A percentile compares a stretch with the other conserved stretches of the same genome.
Evolutionary conservation across 1,139 yeast genomes (phyloP).

Genomic region (Taphrina wiesneri): DNA sequence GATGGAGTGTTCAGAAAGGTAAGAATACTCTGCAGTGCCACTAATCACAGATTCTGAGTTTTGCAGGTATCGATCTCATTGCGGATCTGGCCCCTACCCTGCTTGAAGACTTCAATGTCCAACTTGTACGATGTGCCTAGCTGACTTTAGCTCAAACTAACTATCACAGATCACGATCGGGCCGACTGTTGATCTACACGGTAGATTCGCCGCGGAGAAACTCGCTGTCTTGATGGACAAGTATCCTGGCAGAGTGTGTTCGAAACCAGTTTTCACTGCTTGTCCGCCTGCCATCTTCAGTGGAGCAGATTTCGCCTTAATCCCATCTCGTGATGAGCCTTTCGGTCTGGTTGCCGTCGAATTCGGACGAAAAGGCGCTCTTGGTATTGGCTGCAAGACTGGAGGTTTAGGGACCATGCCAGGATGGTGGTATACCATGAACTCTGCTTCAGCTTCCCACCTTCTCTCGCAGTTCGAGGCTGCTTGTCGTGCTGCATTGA

Average conservation of each 20-base stretch:
- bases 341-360: constrained; percentile 36
- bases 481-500: constrained; percentile 33
- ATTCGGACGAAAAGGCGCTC: constrained; percentile 35
- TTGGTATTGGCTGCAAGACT: constrained; percentile 35
- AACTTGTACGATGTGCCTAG: constrained; percentile 4
- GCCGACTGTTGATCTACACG: constrained; percentile 34
- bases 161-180: constrained; percentile 23
- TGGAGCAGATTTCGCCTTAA: constrained; percentile 35
- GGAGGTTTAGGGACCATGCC: constrained; percentile 36
- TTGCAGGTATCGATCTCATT: constrained; percentile 30
- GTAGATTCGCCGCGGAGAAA: constrained; percentile 35
- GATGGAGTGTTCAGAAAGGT: constrained; percentile 36
- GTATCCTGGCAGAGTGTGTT: constrained; percentile 33
- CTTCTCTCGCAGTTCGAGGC: constrained; percentile 30
- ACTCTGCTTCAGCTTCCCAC: constrained; percentile 32
- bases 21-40: not conserved
- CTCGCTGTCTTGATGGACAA: constrained; percentile 30
- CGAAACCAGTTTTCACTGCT: constrained; percentile 34
- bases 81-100: constrained; percentile 35
- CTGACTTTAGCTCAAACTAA: not conserved
- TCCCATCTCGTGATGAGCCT: constrained; percentile 36
- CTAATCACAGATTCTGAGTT: not conserved
- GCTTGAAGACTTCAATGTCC: constrained; percentile 32
- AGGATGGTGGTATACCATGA: constrained; percentile 37
- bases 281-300: constrained; percentile 34